Evolutionary conservation across 2,329 filamentous ascomycete genomes (phyloP), one percentile per base, ranked within the genome.

Genomic region (Periconia digitata): DNA sequence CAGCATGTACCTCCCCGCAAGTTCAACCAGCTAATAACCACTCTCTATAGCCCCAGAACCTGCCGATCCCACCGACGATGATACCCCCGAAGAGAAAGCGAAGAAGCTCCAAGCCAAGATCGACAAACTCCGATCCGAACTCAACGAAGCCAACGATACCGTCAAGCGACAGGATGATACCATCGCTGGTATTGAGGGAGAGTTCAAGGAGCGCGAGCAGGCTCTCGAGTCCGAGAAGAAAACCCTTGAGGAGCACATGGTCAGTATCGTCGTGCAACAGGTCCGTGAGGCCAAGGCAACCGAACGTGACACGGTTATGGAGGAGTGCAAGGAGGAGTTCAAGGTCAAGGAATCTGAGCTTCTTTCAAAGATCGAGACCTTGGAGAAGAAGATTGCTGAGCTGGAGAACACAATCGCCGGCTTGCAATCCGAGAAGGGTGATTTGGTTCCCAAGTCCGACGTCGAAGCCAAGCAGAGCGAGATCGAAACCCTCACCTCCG

Each of bases 191-290:
- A 58, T 69, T 41, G 62, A 70, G 44, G 60, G 63, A 21, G 67
- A 70, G 44, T 59, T 67, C 60, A 61, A 62, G 46, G 64, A 64
- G 53, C 60, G 63, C 27, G 64, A 67, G 45, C 42, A 49, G 21
- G 56, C 63, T 1, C 59, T 67, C 22, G 52, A 66, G 49, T 61
- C 65, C 51, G 69, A 72, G 49, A 73, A 72, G 60, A 67, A 67
- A 55, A 64, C 67, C 20, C 56, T 72, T 6, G 70, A 72, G 56
- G 69, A 72, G 54, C 69, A 73, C 56, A 72, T 73, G 69, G 70
- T 73, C 39, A 70, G 65, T 34, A 68, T 72, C 16, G 69, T 73
- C 29, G 69, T 73, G 36, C 69, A 73, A 53, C 70, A 72, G 48
- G 68, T 73, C 15, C 68, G 65, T 40, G 69, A 73, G 43, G 70